phyloP scores from a whole-genome alignment of 768 basidiomycete species.

The Sutorius australiensis region DNA sequence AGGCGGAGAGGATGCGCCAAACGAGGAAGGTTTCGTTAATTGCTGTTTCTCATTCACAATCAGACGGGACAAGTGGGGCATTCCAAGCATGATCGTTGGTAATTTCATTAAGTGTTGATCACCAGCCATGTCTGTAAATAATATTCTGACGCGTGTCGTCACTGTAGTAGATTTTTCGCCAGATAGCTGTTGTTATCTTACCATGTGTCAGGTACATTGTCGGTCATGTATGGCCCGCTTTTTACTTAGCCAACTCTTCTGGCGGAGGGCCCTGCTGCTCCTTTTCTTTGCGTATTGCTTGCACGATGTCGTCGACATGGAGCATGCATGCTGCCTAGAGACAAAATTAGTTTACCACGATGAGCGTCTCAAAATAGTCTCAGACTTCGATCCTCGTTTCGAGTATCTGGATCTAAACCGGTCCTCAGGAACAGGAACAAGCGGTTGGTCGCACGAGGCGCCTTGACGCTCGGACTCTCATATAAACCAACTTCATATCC shows the following conservation, averaged over 20 bases:
- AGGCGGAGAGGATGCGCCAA: too few relatives aligned
- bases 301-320: conserved; percentile 92
- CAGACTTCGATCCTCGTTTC: conserved; percentile 93
- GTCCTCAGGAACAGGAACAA: background rate
- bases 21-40: conserved; percentile 49
- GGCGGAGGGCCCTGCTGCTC: conserved; percentile 51
- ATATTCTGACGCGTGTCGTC: background rate
- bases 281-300: conserved; percentile 67
- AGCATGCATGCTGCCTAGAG: conserved; percentile 81
- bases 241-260: conserved; percentile 48
- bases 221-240: background rate
- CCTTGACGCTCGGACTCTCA: conserved; percentile 96
- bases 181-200: background rate
- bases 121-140: background rate
- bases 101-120: conserved; percentile 74
- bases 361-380: background rate
- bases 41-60: conserved; percentile 72
- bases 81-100: conserved; percentile 87
- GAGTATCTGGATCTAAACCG: conserved; percentile 78
- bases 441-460: conserved; percentile 16
- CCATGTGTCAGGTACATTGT: background rate
- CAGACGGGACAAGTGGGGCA: conserved; percentile 78
- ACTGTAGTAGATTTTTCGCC: too few relatives aligned
- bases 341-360: background rate
- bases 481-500: conserved; percentile 93